These are phyloP conservation scores for Phytophthora colocasiae DNA, from an alignment of 352 stramenopile species.

Conservation along the genomic window DNA sequence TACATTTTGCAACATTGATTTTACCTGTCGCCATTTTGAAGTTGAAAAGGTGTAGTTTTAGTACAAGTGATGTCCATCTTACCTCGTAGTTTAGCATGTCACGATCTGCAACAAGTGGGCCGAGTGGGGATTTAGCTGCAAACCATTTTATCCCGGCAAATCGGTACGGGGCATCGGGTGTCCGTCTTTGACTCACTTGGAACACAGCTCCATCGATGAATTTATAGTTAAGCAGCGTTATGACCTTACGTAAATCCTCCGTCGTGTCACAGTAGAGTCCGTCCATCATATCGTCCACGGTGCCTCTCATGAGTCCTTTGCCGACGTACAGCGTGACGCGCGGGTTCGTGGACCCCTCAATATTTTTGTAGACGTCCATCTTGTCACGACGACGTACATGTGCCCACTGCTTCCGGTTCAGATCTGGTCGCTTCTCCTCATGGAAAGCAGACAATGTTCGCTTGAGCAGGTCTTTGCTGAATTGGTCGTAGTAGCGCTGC, in stretches of 20 bases:
- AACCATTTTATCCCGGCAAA: slow-evolving; percentile 56
- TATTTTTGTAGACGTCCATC: slow-evolving; percentile 47
- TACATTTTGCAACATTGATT: too few species aligned
- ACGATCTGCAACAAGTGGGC: slow-evolving; percentile 32
- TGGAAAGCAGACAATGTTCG: slow-evolving; percentile 43
- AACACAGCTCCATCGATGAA: slow-evolving; percentile 45
- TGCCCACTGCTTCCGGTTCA: slow-evolving; percentile 32
- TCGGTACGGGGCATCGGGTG: slow-evolving; percentile 29
- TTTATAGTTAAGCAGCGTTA: slow-evolving; percentile 42
- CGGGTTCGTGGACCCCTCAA: slow-evolving; percentile 36
- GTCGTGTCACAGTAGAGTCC: slow-evolving; percentile 50
- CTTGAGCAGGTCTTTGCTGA: slow-evolving; percentile 30
- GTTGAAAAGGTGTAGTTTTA: too few species aligned
- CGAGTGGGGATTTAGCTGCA: slow-evolving; percentile 35
- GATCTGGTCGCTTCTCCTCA: slow-evolving; percentile 13
- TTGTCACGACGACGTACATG: slow-evolving; percentile 32
- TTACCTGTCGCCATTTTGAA: too few species aligned
- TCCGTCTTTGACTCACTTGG: slow-evolving; percentile 39
- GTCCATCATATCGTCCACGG: slow-evolving; percentile 53
- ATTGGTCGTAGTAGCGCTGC: slow-evolving; percentile 40
- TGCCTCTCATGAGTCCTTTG: slow-evolving; percentile 38
- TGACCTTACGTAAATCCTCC: slow-evolving; percentile 39
- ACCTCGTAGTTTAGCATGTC: slow-evolving; percentile 51
- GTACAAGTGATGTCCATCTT: not conserved
- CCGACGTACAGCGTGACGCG: slow-evolving; percentile 40